Evolutionary conservation across 2,329 filamentous ascomycete genomes (phyloP), one percentile per base, ranked within the genome.

Genomic region (Teratosphaeria epicoccoides): DNA sequence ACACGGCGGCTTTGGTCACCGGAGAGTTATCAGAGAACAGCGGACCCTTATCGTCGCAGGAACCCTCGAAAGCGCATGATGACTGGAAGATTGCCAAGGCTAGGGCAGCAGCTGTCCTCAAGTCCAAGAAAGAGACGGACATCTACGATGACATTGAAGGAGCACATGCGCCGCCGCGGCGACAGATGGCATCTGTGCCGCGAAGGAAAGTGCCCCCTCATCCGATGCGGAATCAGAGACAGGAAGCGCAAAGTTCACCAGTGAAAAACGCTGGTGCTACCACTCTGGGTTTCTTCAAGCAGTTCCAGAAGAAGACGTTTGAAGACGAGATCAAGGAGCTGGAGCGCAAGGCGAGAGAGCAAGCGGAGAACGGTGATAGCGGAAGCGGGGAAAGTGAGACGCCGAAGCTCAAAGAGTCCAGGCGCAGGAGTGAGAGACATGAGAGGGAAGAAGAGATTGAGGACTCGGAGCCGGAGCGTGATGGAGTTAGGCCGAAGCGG

Each of bases 131-230:
- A 51, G 23, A 47, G 50, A 43, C 57, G 25, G 70, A 71, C 47
- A 55, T 72, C 12, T 73, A 71, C 55, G 70, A 73, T 52, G 70
- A 73, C 49, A 69, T 73, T 29, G 71, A 73, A 45, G 69, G 70
- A 25, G 71, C 70, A 6, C 57, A 71, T 50, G 29, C 50, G 20
- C 53, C 45, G 9, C 51, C 49, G 23, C 28, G 51, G 14, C 52
- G 52, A 33, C 54, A 50, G 17, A 40, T 29, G 10, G 51, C 49
- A 23, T 52, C 52, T 11, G 43, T 47, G 24, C 43, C 37, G 14
- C 55, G 49, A n/a, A 58, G 55, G 48, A 54, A 54, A 49, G 29
- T 26, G 11, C 20, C 11, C 11, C 47, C 59, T 23, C 59, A 63
- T 52, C 61, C 61, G 17, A 40, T 63, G 26, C 50, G 55, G 2